Percentiles rank a stretch among this genome's conserved stretches.
Evolutionary conservation across 1,139 yeast genomes (phyloP).

Genomic region (Torulaspora pretoriensis): DNA sequence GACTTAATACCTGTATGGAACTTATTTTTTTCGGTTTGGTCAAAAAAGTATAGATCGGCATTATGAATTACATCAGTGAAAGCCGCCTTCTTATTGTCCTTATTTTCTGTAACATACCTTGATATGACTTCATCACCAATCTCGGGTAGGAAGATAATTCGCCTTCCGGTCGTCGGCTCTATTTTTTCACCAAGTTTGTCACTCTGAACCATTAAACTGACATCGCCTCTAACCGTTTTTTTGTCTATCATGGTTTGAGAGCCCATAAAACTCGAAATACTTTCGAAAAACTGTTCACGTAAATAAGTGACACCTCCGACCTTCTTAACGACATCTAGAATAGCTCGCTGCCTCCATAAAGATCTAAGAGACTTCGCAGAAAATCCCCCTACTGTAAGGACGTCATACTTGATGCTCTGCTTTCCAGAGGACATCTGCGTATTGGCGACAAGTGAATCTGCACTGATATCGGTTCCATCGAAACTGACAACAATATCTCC

Average conservation of each 20-base stretch:
- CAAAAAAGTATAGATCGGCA: constrained; percentile 36
- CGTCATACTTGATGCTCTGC: constrained; percentile 2
- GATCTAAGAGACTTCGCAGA: constrained; percentile 35
- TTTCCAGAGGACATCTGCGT: not conserved
- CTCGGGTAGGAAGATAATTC: constrained; percentile 28
- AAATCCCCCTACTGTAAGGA: constrained; percentile 31
- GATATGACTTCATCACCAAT: constrained; percentile 20
- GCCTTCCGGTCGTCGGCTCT: constrained; percentile 24
- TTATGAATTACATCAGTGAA: constrained; percentile 30
- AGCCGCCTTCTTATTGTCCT: constrained; percentile 27
- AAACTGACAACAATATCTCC: not conserved
- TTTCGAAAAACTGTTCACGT: constrained; percentile 33
- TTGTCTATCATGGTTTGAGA: constrained; percentile 33
- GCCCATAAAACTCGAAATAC: constrained; percentile 30
- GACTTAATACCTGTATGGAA: constrained; percentile 32
- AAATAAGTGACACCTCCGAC: constrained; percentile 32
- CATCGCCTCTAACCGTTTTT: constrained; percentile 34
- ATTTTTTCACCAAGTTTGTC: constrained; percentile 22
- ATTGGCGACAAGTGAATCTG: no score
- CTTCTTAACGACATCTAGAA: constrained; percentile 27
- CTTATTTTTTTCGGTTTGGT: constrained; percentile 31
- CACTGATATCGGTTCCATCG: not conserved
- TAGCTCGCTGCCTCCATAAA: constrained; percentile 34
- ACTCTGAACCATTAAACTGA: constrained; percentile 26
- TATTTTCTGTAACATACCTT: constrained; percentile 23